Percentiles rank a stretch among this genome's conserved stretches.
These are phyloP conservation scores for Chiua virens DNA, from an alignment of 768 basidiomycete species.

Conservation along the genomic window DNA sequence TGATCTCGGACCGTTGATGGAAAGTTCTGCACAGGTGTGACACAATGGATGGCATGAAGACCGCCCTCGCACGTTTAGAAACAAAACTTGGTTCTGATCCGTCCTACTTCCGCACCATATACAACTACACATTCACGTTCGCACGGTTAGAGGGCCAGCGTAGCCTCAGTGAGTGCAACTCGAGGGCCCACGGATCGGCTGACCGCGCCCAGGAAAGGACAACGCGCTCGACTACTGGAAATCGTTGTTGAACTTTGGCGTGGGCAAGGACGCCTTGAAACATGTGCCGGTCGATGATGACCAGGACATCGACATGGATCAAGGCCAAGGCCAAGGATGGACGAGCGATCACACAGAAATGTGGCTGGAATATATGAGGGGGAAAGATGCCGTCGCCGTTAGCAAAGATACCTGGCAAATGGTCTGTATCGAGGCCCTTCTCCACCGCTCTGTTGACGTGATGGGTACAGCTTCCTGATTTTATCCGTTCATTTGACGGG, in stretches of 20 bases:
- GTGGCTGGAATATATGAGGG: slow-evolving; percentile 78
- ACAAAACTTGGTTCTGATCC: slow-evolving; percentile 62
- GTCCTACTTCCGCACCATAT: slow-evolving; percentile 74
- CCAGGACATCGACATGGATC: slow-evolving; percentile 44
- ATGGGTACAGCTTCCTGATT: slow-evolving; percentile 66
- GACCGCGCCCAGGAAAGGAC: slow-evolving; percentile 51
- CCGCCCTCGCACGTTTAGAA: slow-evolving; percentile 52
- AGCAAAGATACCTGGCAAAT: slow-evolving; percentile 90
- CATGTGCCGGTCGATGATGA: slow-evolving; percentile 44
- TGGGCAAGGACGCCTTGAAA: slow-evolving; percentile 63
- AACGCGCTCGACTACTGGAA: slow-evolving; percentile 76
- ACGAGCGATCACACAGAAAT: slow-evolving; percentile 56
- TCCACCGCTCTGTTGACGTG: slow-evolving; percentile 3
- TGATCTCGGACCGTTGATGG: slow-evolving; percentile 2
- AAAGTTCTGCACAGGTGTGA: slow-evolving; percentile 53
- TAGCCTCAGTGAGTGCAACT: slow-evolving; percentile 59
- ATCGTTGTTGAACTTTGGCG: slow-evolving; percentile 72
- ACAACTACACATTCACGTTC: slow-evolving; percentile 80
- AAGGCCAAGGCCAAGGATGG: slow-evolving; percentile 52
- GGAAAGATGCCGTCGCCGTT: slow-evolving; percentile 69
- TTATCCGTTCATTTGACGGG: slow-evolving; percentile 71
- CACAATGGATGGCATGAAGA: slow-evolving; percentile 59
- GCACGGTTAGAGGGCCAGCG: slow-evolving; percentile 74
- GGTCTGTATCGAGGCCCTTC: slow-evolving; percentile 45
- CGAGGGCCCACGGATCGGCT: not conserved